Base-by-base conservation (phyloP, 148 eudicot genomes). In the Nepenthes gracilis region DNA sequence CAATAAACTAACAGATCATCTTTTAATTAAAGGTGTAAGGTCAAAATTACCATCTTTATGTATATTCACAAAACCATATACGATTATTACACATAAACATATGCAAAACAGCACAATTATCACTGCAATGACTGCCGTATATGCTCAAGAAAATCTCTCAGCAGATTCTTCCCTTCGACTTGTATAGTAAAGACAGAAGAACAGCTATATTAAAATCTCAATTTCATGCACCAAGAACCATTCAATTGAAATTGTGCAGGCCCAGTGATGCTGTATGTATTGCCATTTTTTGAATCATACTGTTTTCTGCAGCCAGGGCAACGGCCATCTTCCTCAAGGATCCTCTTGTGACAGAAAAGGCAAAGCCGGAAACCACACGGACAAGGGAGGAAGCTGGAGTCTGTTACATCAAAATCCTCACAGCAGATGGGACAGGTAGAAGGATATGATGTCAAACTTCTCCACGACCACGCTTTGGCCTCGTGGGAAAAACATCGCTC, bases 281-380 rank as follows among this genome's bases (percentile, higher is more conserved):
- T 74, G 38, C 69, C 14, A 65, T 77, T 23, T 47, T 60, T 65
- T 6, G 78, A 63, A 38, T 68, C 81, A 70, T 93, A 93, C 37
- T 70, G 78, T 83, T 89, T 82, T 74, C 99, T 81, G 73, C 99
- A 88, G 8, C 89, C 95, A 6, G 96, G 99, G 67, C 96, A 93
- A 37, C 99, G 95, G 0, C 84, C 92, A 75, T 89, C 89, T 33
- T 68, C 89, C 70, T 93, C 99, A 23, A 84, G 77, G 67, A 93
- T 88, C 71, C 72, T 83, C 54, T 92, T 92, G 79, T 92, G 94
- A 67, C 98, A 92, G 73, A 92, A 92, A 36, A 92, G 83, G 67
- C 98, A 92, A 11, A 93, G 87, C 78, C 80, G 79, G 58, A 86
- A 93, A 1, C 95, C 99, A 49, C 99, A 89, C 1, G 75, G 68